Evolutionary conservation across 1,284 basidiomycete species (phyloP), one percentile per base, ranked within the genome.

Genomic region (Paramarasmius palmivorus): DNA sequence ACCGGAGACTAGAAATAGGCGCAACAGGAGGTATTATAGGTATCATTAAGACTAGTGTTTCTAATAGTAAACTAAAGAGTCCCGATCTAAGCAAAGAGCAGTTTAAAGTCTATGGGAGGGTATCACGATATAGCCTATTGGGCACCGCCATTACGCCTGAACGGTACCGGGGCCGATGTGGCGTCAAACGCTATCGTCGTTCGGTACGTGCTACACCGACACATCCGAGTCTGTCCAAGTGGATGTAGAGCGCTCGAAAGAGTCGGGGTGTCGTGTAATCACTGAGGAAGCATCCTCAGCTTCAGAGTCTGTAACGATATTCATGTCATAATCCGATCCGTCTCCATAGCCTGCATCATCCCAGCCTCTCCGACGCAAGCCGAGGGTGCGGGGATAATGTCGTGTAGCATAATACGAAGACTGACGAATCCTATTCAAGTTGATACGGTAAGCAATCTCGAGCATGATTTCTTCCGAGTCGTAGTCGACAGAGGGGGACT

Each of bases 171-270:
- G 14, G 20, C 25, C 25, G 20, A 20, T 42, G 41, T 39, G 14
- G n/a, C 20, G 29, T 32, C 29, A 32, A 32, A 12, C n/a, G n/a
- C n/a, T n/a, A 32, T 32, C 12, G 12, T 32, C 12, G 29, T 32
- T 32, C 29, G 12, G 12, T 50, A 14, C 14, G 22, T 8, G 44
- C 38, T 37, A 29, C 25, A 39, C 20, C 36, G 36, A 12, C 26
- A 23, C 10, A 42, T 50, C 46, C 57, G 65, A 57, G 50, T 61
- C 63, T 55, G 68, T 59, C 75, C 75, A 75, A 48, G 58, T 59
- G 38, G 65, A 71, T 48, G 76, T 78, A 51, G 73, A 79, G 48
- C 77, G 75, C 66, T 78, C 76, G 57, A 72, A 72, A 56, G 77
- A 80, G 29, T 77, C 66, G 40, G 72, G 72, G 62, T 73, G 76